Evolutionary conservation across 164 flowering plant species (phyloP).

Genomic region (Nymphaea thermarum): DNA sequence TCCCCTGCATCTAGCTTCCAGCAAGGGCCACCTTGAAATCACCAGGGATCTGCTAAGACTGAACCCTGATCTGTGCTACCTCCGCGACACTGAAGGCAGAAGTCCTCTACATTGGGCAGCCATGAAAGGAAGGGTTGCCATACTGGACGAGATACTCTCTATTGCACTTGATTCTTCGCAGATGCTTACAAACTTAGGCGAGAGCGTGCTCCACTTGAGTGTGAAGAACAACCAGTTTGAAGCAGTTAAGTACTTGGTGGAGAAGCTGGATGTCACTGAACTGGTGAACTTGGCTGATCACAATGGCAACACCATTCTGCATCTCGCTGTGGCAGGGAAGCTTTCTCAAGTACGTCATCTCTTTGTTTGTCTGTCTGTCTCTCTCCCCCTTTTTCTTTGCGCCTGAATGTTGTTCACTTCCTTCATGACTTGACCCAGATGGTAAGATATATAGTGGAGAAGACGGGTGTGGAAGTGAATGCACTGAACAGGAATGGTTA

Average conservation of each 20-base stretch:
- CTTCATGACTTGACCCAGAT: slow-evolving; percentile 16
- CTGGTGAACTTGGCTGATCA: slow-evolving; percentile 27
- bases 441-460: slow-evolving; percentile 25
- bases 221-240: slow-evolving; percentile 37
- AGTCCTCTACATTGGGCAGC: slow-evolving; percentile 49
- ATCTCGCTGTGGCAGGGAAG: slow-evolving; percentile 42
- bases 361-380: neutral
- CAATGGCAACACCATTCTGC: slow-evolving; percentile 50
- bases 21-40: slow-evolving; percentile 43
- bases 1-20: slow-evolving; percentile 42
- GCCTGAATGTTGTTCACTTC: neutral
- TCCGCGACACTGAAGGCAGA: slow-evolving; percentile 35
- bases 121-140: slow-evolving; percentile 31
- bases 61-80: slow-evolving; percentile 25
- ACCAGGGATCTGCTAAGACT: slow-evolving; percentile 31
- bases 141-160: slow-evolving; percentile 39
- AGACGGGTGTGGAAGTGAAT: slow-evolving; percentile 29
- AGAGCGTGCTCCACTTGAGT: slow-evolving; percentile 29
- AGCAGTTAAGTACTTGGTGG: slow-evolving; percentile 29
- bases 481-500: slow-evolving; percentile 34
- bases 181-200: slow-evolving; percentile 22
- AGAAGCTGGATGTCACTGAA: slow-evolving; percentile 20
- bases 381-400: neutral
- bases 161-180: slow-evolving; percentile 21
- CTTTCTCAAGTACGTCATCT: slow-evolving; percentile 19